These are phyloP conservation scores for Aspergillus neoniger DNA, from an alignment of 2,329 filamentous ascomycete genomes.

Conservation along the genomic window DNA sequence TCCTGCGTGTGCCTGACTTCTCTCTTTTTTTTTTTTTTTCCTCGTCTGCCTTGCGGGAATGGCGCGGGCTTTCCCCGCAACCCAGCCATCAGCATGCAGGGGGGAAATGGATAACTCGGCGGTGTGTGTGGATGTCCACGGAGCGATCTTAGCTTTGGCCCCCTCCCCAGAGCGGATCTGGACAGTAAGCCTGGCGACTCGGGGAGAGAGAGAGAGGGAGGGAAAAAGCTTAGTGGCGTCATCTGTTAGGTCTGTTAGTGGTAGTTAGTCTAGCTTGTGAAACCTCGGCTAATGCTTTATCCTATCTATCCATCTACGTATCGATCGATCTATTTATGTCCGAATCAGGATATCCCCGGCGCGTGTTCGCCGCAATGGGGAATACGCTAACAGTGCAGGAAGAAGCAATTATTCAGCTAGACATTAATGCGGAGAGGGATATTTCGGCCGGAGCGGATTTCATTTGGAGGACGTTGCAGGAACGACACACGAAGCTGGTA, in stretches of 20 bases:
- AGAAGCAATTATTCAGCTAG: background rate
- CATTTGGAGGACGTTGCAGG: background rate
- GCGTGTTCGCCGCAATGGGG: too few relatives aligned
- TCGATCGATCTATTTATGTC: background rate
- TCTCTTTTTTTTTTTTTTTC: too few relatives aligned
- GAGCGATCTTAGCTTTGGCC: background rate
- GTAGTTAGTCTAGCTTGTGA: background rate
- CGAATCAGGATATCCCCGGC: too few relatives aligned
- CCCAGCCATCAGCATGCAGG: background rate
- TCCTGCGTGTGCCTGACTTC: background rate
- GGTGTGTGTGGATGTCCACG: background rate
- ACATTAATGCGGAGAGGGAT: background rate
- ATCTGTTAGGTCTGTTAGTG: background rate
- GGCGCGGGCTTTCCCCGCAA: background rate
- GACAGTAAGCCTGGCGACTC: background rate
- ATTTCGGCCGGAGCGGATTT: background rate
- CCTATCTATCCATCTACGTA: background rate
- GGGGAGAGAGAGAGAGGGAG: too few relatives aligned
- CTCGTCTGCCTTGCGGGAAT: background rate
- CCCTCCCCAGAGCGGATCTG: background rate
- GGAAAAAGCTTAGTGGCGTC: background rate
- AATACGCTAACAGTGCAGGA: background rate
- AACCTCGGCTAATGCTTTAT: background rate
- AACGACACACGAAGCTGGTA: background rate
- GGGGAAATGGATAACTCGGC: background rate